A percentile compares a stretch with the other conserved stretches of the same genome.
Evolutionary conservation across 257 asterid species (phyloP).

Genomic region (Forsythia suspensa): DNA sequence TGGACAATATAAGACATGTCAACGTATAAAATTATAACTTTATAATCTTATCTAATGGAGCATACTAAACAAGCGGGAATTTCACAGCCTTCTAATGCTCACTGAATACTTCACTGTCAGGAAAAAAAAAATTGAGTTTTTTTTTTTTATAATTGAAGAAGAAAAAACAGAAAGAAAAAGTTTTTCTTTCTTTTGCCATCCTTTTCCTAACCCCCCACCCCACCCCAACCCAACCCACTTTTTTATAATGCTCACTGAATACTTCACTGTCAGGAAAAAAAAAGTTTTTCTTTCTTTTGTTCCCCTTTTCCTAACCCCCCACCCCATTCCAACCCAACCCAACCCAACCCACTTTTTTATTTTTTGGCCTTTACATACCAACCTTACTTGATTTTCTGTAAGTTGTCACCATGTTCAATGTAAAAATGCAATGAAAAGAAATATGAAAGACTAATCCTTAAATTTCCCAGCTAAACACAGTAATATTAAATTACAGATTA

Average conservation of each 20-base stretch:
- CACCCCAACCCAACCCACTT: no score
- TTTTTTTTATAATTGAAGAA: neutral
- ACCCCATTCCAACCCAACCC: no score
- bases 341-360: neutral
- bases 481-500: constrained; percentile 9
- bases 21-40: no score
- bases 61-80: no score
- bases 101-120: neutral
- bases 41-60: neutral
- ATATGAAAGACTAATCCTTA: constrained; percentile 8
- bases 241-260: no score
- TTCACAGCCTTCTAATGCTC: neutral
- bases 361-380: neutral
- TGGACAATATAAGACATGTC: no score
- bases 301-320: no score
- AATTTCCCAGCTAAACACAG: constrained; percentile 1
- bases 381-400: neutral
- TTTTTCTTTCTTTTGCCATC: neutral
- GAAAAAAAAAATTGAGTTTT: neutral
- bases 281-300: no score
- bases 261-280: no score
- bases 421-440: neutral
- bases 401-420: neutral
- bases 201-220: no score
- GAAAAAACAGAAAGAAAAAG: neutral